Evolutionary conservation across 805 yeast genomes (phyloP), one percentile per base, ranked within the genome.

Genomic region (Saccharomycopsis sp.): DNA sequence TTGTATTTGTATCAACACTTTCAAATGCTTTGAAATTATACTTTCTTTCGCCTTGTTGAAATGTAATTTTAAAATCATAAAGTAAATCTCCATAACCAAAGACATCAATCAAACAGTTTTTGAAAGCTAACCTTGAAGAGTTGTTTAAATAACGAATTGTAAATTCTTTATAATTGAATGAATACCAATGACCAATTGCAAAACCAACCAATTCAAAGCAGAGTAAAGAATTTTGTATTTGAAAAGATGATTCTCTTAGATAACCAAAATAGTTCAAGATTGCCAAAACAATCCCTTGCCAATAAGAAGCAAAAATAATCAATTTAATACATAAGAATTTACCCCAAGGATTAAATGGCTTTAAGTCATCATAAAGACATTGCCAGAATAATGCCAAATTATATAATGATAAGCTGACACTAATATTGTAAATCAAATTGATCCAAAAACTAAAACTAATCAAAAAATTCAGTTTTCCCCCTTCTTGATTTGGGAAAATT

Each of bases 231-330:
- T 85, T 86, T 53, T 85, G 94, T 34, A 85, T 78, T 3, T 74
- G 66, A 32, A 68, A 67, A 49, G 10, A 59, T 50, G 34, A 50
- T 42, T 62, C 51, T 31, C 57, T 44, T 46, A 74, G 49, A 32
- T 65, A 37, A 40, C 77, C 70, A 51, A 69, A 49, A 53, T 68
- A 63, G 60, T 70, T 63, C 33, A 80, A 52, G 1, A 74, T 53
- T 3, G 76, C 74, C 34, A 83, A 61, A 1, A 77, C 48, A 6
- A 81, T 57, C 0, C 94, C 86, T 56, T 92, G 98, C 99, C 99
- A 92, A 57, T 87, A 92, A n/a, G 95, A 83, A 19, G 96, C 97
- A 67, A 92, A 92, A 36, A 92, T 88, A 40, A 92, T 86, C 48
- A 87, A 68, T 55, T 92, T 92, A 35, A 92, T 95, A 61, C 96